These are phyloP conservation scores for Discostella stelligera DNA, from an alignment of 352 stramenopile species.

Conservation along the genomic window DNA sequence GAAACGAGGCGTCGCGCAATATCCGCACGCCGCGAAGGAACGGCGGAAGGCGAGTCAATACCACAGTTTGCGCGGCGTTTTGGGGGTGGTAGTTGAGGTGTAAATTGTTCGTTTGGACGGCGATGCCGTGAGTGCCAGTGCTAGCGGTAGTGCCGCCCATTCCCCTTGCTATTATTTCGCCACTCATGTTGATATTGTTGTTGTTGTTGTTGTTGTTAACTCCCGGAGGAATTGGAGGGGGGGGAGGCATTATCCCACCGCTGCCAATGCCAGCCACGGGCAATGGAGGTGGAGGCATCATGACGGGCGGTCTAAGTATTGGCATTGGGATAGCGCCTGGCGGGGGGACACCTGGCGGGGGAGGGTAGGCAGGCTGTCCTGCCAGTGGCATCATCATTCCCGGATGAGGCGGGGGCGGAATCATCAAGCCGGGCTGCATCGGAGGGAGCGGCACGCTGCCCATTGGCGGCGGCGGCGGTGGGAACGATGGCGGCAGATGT, in stretches of 20 bases:
- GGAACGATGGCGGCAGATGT: background rate
- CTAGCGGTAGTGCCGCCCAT: background rate
- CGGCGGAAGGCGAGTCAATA: slow-evolving; percentile 12
- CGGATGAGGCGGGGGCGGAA: background rate
- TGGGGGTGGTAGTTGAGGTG: slow-evolving; percentile 16
- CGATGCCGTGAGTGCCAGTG: background rate
- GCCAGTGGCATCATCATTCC: background rate
- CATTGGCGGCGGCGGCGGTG: slow-evolving; percentile 1
- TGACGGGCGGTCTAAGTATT: background rate
- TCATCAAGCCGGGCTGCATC: background rate
- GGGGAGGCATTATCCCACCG: background rate
- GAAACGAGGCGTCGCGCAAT: slow-evolving; percentile 33
- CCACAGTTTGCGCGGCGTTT: slow-evolving; percentile 32
- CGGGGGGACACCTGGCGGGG: background rate
- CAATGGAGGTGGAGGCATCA: background rate
- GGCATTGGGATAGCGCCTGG: background rate
- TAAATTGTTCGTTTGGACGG: background rate
- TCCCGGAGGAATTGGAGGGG: slow-evolving; percentile 2
- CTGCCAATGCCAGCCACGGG: background rate
- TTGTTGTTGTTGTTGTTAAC: background rate
- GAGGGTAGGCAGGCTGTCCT: background rate
- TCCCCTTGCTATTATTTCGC: background rate
- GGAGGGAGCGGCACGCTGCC: background rate
- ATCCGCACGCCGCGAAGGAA: slow-evolving; percentile 28
- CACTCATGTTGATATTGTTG: background rate